phyloP scores from a whole-genome alignment of 1,284 basidiomycete species.

The Naganishia cerealis region DNA sequence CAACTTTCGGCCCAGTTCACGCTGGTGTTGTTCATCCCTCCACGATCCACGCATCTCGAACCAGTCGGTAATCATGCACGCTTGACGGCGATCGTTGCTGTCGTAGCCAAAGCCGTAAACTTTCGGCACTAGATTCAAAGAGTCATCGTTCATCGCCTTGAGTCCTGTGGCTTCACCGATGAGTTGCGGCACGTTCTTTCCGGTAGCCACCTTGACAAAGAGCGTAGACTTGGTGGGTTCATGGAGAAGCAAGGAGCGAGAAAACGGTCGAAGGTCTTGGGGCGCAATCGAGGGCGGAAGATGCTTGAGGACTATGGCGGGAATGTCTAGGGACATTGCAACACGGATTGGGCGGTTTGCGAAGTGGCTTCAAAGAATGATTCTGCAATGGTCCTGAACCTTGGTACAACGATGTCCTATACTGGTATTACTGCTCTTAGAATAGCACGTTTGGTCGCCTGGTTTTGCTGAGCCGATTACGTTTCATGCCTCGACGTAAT shows the following conservation, averaged over 20 bases:
- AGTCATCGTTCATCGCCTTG: conserved; percentile 63
- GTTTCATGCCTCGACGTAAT: no score
- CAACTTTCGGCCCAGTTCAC: conserved; percentile 57
- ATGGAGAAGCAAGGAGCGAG: conserved; percentile 9
- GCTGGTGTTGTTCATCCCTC: conserved; percentile 56
- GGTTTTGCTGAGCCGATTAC: no score
- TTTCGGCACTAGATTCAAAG: conserved; percentile 68
- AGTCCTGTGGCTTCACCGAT: conserved; percentile 72
- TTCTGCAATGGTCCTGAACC: neutral
- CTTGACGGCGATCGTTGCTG: conserved; percentile 47
- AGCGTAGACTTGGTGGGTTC: conserved; percentile 15
- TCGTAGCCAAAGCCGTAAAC: conserved; percentile 58
- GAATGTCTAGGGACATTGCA: conserved; percentile 7
- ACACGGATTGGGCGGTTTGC: neutral
- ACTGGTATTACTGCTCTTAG: no score
- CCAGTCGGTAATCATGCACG: conserved; percentile 70
- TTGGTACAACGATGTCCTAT: neutral
- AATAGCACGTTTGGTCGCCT: no score
- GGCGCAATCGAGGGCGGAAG: conserved; percentile 16
- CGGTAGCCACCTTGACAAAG: conserved; percentile 40
- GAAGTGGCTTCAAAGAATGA: neutral
- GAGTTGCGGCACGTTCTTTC: conserved; percentile 58
- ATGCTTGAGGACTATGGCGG: conserved; percentile 25
- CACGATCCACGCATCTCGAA: conserved; percentile 59
- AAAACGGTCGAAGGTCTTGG: conserved; percentile 4